Evolutionary conservation across 192 early-diverging fungal genomes (phyloP).

Genomic region (Dissophora ornata): DNA sequence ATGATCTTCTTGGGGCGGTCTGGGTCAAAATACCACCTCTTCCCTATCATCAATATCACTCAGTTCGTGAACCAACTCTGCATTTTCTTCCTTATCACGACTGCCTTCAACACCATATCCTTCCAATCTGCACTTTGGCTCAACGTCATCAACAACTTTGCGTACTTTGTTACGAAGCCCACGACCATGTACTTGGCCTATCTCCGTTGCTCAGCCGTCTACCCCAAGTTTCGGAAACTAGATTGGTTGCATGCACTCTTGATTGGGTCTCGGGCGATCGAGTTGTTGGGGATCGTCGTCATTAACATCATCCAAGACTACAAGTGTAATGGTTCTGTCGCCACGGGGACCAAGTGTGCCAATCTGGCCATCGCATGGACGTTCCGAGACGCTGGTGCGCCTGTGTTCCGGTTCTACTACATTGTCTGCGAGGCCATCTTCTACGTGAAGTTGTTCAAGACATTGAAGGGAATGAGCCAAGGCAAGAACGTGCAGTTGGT

Average conservation of each 20-base stretch:
- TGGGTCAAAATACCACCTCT: conserved; percentile 51
- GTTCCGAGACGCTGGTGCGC: conserved; percentile 41
- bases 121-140: conserved; percentile 27
- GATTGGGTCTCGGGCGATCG: conserved; percentile 34
- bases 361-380: conserved; percentile 32
- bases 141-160: conserved; percentile 51
- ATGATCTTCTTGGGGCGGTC: conserved; percentile 45
- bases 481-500: conserved; percentile 29
- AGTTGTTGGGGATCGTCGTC: conserved; percentile 40
- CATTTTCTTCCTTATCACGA: conserved; percentile 45
- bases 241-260: conserved; percentile 38
- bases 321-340: conserved; percentile 37
- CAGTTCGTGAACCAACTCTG: conserved; percentile 48
- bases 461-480: conserved; percentile 35
- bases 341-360: conserved; percentile 32
- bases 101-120: conserved; percentile 18
- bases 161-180: conserved; percentile 55
- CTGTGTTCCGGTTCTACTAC: conserved; percentile 51
- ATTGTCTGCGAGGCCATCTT: conserved; percentile 52
- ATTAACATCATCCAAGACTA: conserved; percentile 45
- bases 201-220: conserved; percentile 45
- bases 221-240: conserved; percentile 26
- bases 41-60: conserved; percentile 54
- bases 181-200: conserved; percentile 54
- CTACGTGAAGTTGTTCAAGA: conserved; percentile 44